Evolutionary conservation across 805 yeast species (phyloP), one percentile per base, ranked within the genome.

Genomic region (Saturnispora serradocipensis): DNA sequence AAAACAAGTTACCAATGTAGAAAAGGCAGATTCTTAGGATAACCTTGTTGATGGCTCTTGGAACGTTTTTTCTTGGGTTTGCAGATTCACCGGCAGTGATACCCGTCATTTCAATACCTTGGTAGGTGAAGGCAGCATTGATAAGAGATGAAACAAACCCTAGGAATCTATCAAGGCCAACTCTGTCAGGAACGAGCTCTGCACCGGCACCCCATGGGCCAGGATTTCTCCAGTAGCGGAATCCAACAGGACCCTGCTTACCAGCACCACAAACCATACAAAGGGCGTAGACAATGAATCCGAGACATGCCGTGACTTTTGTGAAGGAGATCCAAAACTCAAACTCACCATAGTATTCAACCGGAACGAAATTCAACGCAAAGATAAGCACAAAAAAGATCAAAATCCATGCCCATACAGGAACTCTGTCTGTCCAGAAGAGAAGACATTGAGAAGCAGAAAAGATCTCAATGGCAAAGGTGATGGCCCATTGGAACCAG

Each of bases 231-330:
- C 89, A 84, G 66, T 84, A 84, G 64, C 88, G 74, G 73, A 84
- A 84, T 9, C 89, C 89, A 40, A 84, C 76, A 4, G 88, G 84
- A 15, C 88, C 88, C 2, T 77, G 72, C 10, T 43, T 40, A 59
- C 86, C 85, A 16, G 83, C 88, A 67, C 88, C 88, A 65, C 86
- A 80, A 22, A 82, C 87, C 81, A 83, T 82, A 65, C 79, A 74
- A 50, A 83, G 67, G 35, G 82, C 81, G 60, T 82, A 83, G 40
- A 84, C 64, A 53, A 83, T 65, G 73, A 83, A 83, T 13, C 88
- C 89, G 13, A 80, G 62, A 48, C 84, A 80, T 49, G 88, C 86
- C 34, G 82, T 52, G 38, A 84, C 82, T 62, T 84, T 84, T 50
- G 82, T 64, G 53, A 75, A 68, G 6, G 88, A 84, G 52, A 83